These are phyloP conservation scores for Sarocladium oryzae DNA, from an alignment of 2,329 filamentous ascomycete species.

Conservation along the genomic window DNA sequence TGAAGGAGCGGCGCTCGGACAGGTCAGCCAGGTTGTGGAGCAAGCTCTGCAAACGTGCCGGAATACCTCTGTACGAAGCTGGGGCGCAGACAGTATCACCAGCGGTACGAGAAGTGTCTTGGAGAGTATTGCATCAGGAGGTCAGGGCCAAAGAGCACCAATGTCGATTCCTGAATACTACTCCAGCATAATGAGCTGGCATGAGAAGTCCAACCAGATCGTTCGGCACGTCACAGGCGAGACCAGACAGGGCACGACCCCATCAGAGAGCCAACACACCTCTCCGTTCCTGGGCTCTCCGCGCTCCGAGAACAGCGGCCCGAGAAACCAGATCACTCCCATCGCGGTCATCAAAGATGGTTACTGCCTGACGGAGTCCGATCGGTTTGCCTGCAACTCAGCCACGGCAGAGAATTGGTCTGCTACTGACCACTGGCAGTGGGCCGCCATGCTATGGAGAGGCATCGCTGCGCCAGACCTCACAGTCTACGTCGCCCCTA, in stretches of 20 bases:
- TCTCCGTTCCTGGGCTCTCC: neutral
- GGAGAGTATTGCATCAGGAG: neutral
- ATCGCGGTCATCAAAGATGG: constrained; percentile 70
- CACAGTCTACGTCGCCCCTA: constrained; percentile 57
- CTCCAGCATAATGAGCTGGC: constrained; percentile 61
- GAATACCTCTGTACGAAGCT: constrained; percentile 36
- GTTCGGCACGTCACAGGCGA: constrained; percentile 34
- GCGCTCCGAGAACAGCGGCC: constrained; percentile 3
- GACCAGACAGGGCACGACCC: neutral
- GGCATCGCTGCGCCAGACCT: constrained; percentile 77
- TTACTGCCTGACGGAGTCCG: constrained; percentile 73
- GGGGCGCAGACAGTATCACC: constrained; percentile 22
- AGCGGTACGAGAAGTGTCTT: neutral
- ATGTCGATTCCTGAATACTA: constrained; percentile 1
- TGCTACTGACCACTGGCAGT: constrained; percentile 91
- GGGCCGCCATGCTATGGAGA: constrained; percentile 92
- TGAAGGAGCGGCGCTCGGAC: constrained; percentile 32
- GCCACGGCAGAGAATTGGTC: constrained; percentile 65
- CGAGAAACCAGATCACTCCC: no score
- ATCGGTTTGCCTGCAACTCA: constrained; percentile 66
- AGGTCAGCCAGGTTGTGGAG: constrained; percentile 59
- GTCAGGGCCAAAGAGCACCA: neutral
- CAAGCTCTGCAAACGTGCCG: constrained; percentile 47
- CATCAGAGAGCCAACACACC: neutral
- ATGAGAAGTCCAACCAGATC: constrained; percentile 67